Percentiles rank a stretch among this genome's conserved stretches.
Conservation (phyloP, 2,329 filamentous ascomycete species). For the Chaetomiaceae sp. region DNA sequence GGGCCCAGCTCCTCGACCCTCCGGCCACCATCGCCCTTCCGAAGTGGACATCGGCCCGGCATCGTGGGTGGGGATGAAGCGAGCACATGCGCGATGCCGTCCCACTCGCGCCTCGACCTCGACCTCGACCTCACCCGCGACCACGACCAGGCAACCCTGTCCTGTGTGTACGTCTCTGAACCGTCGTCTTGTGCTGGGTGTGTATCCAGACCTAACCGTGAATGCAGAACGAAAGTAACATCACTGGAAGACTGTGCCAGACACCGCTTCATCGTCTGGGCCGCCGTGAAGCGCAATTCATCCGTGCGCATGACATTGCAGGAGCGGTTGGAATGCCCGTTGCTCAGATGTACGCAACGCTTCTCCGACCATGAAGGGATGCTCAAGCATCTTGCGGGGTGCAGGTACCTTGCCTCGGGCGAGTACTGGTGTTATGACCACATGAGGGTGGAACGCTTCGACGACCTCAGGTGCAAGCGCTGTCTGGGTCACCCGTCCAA, state of each 20-base stretch:
- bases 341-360: constrained; percentile 45
- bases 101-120: constrained; percentile 10
- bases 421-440: constrained; percentile 56
- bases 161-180: constrained; percentile 28
- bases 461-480: constrained; percentile 46
- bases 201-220: constrained; percentile 18
- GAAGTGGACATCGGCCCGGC: constrained; percentile 3
- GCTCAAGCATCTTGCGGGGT: constrained; percentile 48
- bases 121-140: constrained; percentile 4
- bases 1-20: constrained; percentile 13
- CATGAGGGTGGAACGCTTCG: constrained; percentile 47
- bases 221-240: constrained; percentile 40
- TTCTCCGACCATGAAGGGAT: constrained; percentile 50
- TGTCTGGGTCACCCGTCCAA: constrained; percentile 48
- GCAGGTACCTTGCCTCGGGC: constrained; percentile 43
- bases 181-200: background rate
- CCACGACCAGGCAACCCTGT: constrained; percentile 17
- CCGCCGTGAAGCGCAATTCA: constrained; percentile 50
- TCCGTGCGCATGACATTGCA: constrained; percentile 42
- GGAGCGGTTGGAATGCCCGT: constrained; percentile 48
- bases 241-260: constrained; percentile 46
- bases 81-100: constrained; percentile 12
- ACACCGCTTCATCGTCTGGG: constrained; percentile 53
- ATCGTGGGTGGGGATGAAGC: background rate
- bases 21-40: constrained; percentile 18